Base-by-base conservation (phyloP, 2,329 filamentous ascomycete species). In the Penicillium carneum region DNA sequence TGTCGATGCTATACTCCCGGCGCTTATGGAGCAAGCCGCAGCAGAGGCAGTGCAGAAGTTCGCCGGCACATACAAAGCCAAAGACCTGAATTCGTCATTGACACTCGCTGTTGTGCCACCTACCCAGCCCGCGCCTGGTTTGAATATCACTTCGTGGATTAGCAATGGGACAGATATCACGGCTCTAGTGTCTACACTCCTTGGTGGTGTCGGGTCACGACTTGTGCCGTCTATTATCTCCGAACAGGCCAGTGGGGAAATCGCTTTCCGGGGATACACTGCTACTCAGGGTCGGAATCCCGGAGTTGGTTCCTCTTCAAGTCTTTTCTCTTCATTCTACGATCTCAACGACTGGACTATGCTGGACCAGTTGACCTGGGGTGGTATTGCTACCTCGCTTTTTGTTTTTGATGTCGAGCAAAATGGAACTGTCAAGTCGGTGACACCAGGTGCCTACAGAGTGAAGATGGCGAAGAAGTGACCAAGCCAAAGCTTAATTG, bases 111-210 rank as follows among this genome's bases (percentile, higher is more conserved):
- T 69, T 10, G 43, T 38, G 3, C 42, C 48, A 12, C 39, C 48
- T 14, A n/a, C 2, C 18, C 18, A 46, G 14, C 48, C 41, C 4
- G 48, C 31, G 7, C 70, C 69, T 7, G 74, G 73, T 4, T 62
- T 77, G 1, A 57, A 54, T 0, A 65, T 79, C 16, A 62, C 65
- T 6, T 59, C 61, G 2, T 78, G 69, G 69, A 68, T 76, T 36
- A 71, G 66, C 51, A 76, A 77, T 34, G 68, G 71, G 0, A 74
- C 70, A 0, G 64, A 77, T 51, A 57, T 75, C n/a, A 64, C 68
- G n/a, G 51, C 49, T 4, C 4, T 49, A 0, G 14, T 66, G 10
- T 14, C 59, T 5, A 14, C 10, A 2, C 39, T 55, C 57, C 16
- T 57, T 59, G 12, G 20, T 59, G 14, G n/a, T 46, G 1, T 12